Evolutionary conservation across 73 alveolate species (phyloP), one percentile per base, ranked within the genome.

Genomic region (Loxodes magnus): DNA sequence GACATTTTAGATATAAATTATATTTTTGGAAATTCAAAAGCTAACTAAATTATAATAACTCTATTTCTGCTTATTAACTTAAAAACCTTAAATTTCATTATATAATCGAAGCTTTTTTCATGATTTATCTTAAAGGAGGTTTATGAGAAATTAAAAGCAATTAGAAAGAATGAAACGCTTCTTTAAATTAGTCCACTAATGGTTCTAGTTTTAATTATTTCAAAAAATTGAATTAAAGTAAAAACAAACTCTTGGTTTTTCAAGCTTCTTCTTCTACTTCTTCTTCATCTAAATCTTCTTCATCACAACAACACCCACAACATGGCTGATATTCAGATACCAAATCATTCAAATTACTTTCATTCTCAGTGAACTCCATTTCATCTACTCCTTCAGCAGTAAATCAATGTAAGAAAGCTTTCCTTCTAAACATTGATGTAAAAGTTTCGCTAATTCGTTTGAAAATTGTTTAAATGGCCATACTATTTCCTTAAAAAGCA

Each of bases 321-420:
- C 43, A 67, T 62, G 43, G 21, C 44, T 43, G 64, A 49, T 67
- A 67, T 61, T 67, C 82, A 35, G 74, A 53, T n/a, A 67, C 43
- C 16, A 67, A 51, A 64, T 67, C 82, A 28, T 38, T 21, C 22
- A 63, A 16, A 49, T 59, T 67, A 16, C 59, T 48, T 42, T 35
- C 79, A 14, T 74, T 75, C 17, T 67, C 82, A 28, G 67, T 36
- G 54, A 60, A 61, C 37, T 67, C 82, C 71, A 67, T 64, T 44
- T 67, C 79, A 48, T 67, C 82, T 67, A 67, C 49, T 17, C 82
- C 82, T 43, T 61, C 82, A 29, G 43, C 52, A 14, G 73, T 35
- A 30, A 60, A 67, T 67, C 69, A 62, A 42, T 48, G 71, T 15
- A 67, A 35, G 48, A 63, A 67, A 27, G 82, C 76, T 52, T 67